Conservation (phyloP, 768 basidiomycete species). For the Trametes cubensis region DNA sequence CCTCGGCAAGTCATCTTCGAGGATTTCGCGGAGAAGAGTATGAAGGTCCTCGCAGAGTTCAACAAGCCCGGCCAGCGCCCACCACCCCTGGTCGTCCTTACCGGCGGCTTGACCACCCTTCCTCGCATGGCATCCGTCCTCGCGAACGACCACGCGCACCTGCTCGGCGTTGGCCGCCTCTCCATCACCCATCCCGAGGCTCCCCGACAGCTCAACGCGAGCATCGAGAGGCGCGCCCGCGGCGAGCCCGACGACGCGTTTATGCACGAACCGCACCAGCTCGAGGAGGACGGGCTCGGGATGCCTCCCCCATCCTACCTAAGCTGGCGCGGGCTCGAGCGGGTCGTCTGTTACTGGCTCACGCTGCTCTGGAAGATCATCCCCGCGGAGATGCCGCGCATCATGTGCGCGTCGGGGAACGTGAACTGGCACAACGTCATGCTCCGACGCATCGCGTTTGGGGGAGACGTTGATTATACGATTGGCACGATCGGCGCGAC, state of each 20-base stretch:
- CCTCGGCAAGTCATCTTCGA: constrained; percentile 74
- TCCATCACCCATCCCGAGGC: constrained; percentile 61
- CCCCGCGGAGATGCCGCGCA: constrained; percentile 48
- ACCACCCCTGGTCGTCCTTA: constrained; percentile 71
- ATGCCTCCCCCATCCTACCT: background rate
- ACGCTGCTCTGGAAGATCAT: constrained; percentile 26
- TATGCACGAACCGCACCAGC: background rate
- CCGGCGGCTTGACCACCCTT: constrained; percentile 74
- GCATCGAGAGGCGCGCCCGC: background rate
- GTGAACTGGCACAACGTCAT: constrained; percentile 72
- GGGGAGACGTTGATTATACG: constrained; percentile 21
- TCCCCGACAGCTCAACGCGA: constrained; percentile 13
- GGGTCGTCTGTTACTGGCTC: constrained; percentile 22
- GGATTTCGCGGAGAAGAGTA: constrained; percentile 61
- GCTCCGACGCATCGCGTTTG: constrained; percentile 53
- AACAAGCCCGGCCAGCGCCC: constrained; percentile 27
- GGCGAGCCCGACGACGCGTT: background rate
- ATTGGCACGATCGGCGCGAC: constrained; percentile 29
- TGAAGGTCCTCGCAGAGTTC: constrained; percentile 41
- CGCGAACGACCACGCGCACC: constrained; percentile 58
- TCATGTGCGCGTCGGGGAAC: constrained; percentile 66
- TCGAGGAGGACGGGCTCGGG: constrained; percentile 4
- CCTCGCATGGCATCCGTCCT: constrained; percentile 58
- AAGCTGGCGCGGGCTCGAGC: constrained; percentile 26
- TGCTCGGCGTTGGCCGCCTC: constrained; percentile 76